These are phyloP conservation scores for Mycena galopus DNA, from an alignment of 768 basidiomycete genomes.

Conservation along the genomic window DNA sequence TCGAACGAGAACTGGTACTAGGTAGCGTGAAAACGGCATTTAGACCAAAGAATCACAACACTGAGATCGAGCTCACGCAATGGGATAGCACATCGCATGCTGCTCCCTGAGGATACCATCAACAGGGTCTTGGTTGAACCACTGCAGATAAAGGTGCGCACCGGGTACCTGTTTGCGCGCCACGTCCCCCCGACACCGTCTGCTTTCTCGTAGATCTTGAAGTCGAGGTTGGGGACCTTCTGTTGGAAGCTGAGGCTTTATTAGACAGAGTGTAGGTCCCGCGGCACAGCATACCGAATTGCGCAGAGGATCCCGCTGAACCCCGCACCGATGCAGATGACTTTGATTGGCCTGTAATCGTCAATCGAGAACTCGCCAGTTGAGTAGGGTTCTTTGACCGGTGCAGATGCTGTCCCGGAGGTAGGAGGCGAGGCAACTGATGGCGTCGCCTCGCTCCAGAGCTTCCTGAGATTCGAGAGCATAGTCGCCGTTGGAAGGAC, in stretches of 20 bases:
- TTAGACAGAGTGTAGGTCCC: no score
- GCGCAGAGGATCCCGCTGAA: conserved; percentile 25
- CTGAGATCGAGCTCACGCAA: conserved; percentile 3
- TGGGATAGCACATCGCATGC: conserved; percentile 23
- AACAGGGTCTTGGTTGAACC: background rate
- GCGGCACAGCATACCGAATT: conserved; percentile 16
- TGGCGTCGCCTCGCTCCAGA: background rate
- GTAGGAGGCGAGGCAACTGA: background rate
- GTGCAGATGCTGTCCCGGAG: background rate
- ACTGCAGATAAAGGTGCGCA: background rate
- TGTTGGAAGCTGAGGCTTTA: conserved; percentile 4
- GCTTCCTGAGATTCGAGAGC: background rate
- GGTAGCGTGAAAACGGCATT: background rate
- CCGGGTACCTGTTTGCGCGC: conserved; percentile 20
- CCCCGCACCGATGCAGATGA: conserved; percentile 28
- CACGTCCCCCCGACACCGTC: conserved; percentile 24
- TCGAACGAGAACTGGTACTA: conserved; percentile 30
- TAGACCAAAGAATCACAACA: background rate
- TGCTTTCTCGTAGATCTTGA: conserved; percentile 30
- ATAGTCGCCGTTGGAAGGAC: background rate
- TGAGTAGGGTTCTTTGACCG: background rate
- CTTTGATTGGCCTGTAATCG: conserved; percentile 20
- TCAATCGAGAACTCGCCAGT: conserved; percentile 24
- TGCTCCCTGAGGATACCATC: conserved; percentile 5
- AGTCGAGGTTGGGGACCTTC: conserved; percentile 21